A percentile compares a stretch with the other conserved stretches of the same genome.
Conservation (phyloP, 257 asterid genomes). For the Scutellaria galericulata region DNA sequence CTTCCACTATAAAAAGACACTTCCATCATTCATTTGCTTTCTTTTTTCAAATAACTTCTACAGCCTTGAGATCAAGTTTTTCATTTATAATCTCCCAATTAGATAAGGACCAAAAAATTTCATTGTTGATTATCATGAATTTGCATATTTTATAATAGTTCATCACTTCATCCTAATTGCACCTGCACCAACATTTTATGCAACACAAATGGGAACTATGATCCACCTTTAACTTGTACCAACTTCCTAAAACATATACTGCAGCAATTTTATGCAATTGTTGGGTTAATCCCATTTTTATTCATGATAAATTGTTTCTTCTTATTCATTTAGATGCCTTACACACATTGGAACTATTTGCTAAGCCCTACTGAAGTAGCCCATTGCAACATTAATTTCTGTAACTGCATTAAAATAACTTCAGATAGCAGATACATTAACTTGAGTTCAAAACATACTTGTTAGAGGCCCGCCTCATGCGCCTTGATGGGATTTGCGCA, state of each 20-base stretch:
- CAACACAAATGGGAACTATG: neutral
- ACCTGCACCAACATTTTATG: neutral
- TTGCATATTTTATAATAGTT: neutral
- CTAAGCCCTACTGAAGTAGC: neutral
- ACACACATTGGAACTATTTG: neutral
- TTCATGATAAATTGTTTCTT: neutral
- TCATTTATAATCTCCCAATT: neutral
- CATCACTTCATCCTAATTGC: neutral
- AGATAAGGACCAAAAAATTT: neutral
- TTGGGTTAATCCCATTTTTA: neutral
- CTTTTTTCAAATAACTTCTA: neutral
- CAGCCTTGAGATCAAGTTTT: neutral
- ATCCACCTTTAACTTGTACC: slow-evolving; percentile 17
- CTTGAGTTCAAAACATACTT: no score
- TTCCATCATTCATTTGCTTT: neutral
- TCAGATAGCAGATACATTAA: no score
- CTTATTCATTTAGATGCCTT: neutral
- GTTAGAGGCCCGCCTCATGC: no score
- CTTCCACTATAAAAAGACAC: neutral
- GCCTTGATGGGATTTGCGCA: no score
- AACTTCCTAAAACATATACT: neutral
- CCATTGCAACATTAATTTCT: neutral
- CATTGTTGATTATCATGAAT: neutral
- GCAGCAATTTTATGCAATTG: neutral
- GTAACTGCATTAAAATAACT: no score